Evolutionary conservation across 768 basidiomycete species (phyloP), one percentile per base, ranked within the genome.

Genomic region (Boletus rubroflammeus): DNA sequence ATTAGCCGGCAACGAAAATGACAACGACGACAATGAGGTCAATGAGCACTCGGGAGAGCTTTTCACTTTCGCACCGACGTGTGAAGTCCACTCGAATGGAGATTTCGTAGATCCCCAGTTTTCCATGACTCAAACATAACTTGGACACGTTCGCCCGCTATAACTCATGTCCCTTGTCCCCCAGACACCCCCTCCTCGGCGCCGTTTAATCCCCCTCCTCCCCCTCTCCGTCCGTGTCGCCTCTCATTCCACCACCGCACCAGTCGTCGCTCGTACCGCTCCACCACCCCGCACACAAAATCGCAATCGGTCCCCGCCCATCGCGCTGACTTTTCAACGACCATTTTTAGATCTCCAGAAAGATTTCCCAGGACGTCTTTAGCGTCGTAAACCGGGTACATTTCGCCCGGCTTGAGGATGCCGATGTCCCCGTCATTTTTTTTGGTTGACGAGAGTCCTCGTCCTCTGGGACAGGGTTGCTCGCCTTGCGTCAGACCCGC

Each of bases 181-280:
- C 55, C 55, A 36, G 44, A 36, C 45, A 53, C 48, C 46, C 34
- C 34, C 28, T 31, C 40, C n/a, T 38, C 47, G 13, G 21, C 13
- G 26, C 55, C 63, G n/a, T 47, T 62, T 64, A 64, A 64, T 58
- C 50, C 53, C 50, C 58, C 40, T 49, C 44, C 9, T 34, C 48
- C 31, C 38, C 38, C n/a, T 39, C 13, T 26, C 47, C 23, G 48
- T 50, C 43, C 60, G 53, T 58, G 47, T 53, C 67, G 65, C 53
- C 66, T 61, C 17, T 53, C 56, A 32, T 66, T 69, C 77, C 76
- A 76, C 80, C 82, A 81, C 50, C 76, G 71, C 58, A 72, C 62
- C 34, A 93, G 56, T 47, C 88, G 73, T 56, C 81, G 73, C 70
- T 94, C 93, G 51, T 83, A 84, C 47, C 72, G 69, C 67, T 86